A percentile compares a stretch with the other conserved stretches of the same genome.
Conservation (phyloP, 768 basidiomycete genomes). For the Amanita jacksonii region DNA sequence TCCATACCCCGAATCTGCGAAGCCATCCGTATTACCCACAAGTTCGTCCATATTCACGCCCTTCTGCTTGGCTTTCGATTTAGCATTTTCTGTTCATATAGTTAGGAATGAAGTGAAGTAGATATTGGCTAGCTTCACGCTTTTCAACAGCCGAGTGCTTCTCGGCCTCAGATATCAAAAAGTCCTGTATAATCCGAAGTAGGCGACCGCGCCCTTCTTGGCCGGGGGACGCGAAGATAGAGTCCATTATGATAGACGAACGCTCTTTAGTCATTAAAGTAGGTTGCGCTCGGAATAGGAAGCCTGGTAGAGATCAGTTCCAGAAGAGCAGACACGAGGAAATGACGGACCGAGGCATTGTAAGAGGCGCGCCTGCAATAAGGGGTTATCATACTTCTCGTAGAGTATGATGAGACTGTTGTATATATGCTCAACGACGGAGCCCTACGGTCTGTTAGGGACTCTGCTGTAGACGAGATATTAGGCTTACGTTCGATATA, state of each 20-base stretch:
- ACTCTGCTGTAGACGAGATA: not conserved
- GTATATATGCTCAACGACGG: constrained; percentile 82
- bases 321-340: not conserved
- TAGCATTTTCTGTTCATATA: constrained; percentile 26
- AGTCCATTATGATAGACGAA: constrained; percentile 83
- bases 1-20: constrained; percentile 91
- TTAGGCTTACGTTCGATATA: constrained; percentile 40
- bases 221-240: constrained; percentile 68
- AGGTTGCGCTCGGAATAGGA: constrained; percentile 87
- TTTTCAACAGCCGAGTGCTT: constrained; percentile 72
- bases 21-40: constrained; percentile 90
- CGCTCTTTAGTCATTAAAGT: constrained; percentile 77
- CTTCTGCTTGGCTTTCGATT: constrained; percentile 31
- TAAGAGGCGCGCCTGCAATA: constrained; percentile 61
- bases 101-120: constrained; percentile 1
- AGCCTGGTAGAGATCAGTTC: constrained; percentile 40
- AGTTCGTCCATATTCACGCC: constrained; percentile 87
- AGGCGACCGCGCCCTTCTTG: constrained; percentile 66
- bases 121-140: constrained; percentile 23
- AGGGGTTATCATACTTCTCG: constrained; percentile 47
- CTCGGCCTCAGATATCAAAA: constrained; percentile 71
- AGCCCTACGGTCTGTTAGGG: constrained; percentile 30
- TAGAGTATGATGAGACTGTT: constrained; percentile 62
- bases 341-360: constrained; percentile 69
- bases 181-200: constrained; percentile 86